phyloP scores from a whole-genome alignment of 257 asterid species.

The Jaltomata sinuosa region DNA sequence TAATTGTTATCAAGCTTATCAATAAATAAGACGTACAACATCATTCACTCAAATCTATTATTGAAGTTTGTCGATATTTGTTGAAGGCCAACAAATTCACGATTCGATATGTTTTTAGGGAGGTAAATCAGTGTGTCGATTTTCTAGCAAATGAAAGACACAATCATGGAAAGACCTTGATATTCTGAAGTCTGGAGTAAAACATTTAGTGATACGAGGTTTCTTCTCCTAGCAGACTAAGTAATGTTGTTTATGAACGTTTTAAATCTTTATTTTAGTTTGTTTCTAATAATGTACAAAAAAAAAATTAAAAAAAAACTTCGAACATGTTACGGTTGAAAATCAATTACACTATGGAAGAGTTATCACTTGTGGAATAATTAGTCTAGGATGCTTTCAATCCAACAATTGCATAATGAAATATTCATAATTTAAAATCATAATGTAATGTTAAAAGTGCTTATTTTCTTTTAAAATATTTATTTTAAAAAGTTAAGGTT shows the following conservation, averaged over 20 bases:
- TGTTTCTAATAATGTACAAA: background rate
- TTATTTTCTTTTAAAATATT: background rate
- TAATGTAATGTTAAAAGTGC: background rate
- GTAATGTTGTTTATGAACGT: background rate
- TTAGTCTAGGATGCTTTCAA: background rate
- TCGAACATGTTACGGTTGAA: background rate
- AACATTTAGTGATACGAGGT: background rate
- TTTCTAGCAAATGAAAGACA: background rate
- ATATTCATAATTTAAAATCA: background rate
- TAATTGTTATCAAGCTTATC: too few species aligned
- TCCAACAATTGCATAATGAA: background rate
- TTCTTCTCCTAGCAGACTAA: background rate
- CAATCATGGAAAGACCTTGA: background rate
- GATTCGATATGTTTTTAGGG: too few species aligned
- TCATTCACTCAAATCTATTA: too few species aligned
- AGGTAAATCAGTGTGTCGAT: background rate
- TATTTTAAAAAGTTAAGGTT: too few species aligned
- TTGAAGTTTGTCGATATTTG: too few species aligned
- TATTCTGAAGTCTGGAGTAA: fast-evolving
- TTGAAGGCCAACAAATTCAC: too few species aligned
- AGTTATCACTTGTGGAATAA: background rate
- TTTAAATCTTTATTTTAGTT: background rate
- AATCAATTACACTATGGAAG: background rate
- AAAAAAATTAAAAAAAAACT: too few species aligned
- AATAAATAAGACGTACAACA: too few species aligned